Evolutionary conservation across 2,329 filamentous ascomycete species (phyloP).

Genomic region (Fonsecaea nubica): DNA sequence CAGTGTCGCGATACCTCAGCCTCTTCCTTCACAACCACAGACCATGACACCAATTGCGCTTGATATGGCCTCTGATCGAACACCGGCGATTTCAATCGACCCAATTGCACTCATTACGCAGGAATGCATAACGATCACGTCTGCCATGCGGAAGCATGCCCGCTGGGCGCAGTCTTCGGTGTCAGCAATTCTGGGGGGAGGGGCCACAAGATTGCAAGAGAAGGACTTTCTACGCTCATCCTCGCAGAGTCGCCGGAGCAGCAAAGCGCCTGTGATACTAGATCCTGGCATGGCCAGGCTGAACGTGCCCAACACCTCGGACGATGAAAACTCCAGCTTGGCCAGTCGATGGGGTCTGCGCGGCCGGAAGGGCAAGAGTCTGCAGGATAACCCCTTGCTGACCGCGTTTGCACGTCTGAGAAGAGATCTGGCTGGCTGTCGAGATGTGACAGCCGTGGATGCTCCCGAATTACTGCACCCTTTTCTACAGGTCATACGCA

Average conservation of each 20-base stretch:
- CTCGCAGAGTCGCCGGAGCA: slow-evolving; percentile 25
- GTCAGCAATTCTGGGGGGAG: slow-evolving; percentile 88
- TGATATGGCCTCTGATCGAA: slow-evolving; percentile 22
- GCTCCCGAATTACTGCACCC: slow-evolving; percentile 87
- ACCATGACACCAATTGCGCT: slow-evolving; percentile 13
- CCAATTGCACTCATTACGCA: slow-evolving; percentile 93
- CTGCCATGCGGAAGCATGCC: slow-evolving; percentile 96
- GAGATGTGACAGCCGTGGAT: slow-evolving; percentile 89
- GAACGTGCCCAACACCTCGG: slow-evolving; percentile 37
- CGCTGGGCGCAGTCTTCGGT: slow-evolving; percentile 96
- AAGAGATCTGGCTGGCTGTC: slow-evolving; percentile 83
- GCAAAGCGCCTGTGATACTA: slow-evolving; percentile 24
- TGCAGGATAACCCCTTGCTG: slow-evolving; percentile 97
- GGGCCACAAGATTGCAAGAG: slow-evolving; percentile 55
- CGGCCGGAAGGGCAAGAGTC: slow-evolving; percentile 94
- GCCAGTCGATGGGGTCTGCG: slow-evolving; percentile 90
- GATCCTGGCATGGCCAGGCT: slow-evolving; percentile 31
- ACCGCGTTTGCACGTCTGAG: slow-evolving; percentile 89
- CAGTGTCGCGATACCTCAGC: slow-evolving; percentile 14
- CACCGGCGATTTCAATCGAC: slow-evolving; percentile 73
- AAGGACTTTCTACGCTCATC: slow-evolving; percentile 50
- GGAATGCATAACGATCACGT: slow-evolving; percentile 98
- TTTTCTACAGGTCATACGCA: slow-evolving; percentile 94
- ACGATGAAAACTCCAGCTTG: slow-evolving; percentile 57
- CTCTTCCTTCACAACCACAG: slow-evolving; percentile 10